Evolutionary conservation across 2,329 filamentous ascomycete genomes (phyloP), one percentile per base, ranked within the genome.

Genomic region (Sporothrix mexicana): DNA sequence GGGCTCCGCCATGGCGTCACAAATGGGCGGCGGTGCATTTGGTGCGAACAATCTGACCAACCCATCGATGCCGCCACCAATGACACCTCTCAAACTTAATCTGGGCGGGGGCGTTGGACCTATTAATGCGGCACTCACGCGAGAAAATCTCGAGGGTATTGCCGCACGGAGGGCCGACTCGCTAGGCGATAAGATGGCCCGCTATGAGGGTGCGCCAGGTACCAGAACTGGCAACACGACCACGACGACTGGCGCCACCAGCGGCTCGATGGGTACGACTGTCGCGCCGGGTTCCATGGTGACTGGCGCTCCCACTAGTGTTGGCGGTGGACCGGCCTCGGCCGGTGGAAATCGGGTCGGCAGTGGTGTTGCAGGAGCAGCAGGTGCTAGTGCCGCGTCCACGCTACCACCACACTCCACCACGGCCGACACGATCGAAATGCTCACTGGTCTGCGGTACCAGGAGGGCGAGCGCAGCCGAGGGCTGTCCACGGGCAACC

Each of bases 361-460:
- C 20, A 72, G 57, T 47, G 47, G 61, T 5, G 45, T 30, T 7
- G 59, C 59, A 20, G 36, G 41, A 4, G 59, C 41, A 17, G 12
- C 69, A 15, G 30, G 57, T 30, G n/a, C 4, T 36, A 45, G 23
- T 30, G 53, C 51, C 2, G 53, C 43, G 17, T 13, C 45, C 36
- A 70, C 62, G 3, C 49, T 12, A 25, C 36, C 69, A 36, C 45
- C 59, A 55, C 57, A 69, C n/a, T 85, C 88, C 36, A 91, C 80
- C 0, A 93, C 95, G 77, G 89, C 93, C 5, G 94, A 97, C 76
- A 93, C 92, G 0, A 97, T 98, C 75, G 95, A 98, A 81, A 94
- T 97, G 88, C 86, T 98, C 74, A 98, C 95, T 0, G 95, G 95
- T 4, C 83, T 98, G 73, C 88, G 92, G 70, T 98, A 97, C 79